Percentiles rank a stretch among this genome's conserved stretches.
These are phyloP conservation scores for Elsinoe necatrix DNA, from an alignment of 2,329 filamentous ascomycete species.

Conservation along the genomic window DNA sequence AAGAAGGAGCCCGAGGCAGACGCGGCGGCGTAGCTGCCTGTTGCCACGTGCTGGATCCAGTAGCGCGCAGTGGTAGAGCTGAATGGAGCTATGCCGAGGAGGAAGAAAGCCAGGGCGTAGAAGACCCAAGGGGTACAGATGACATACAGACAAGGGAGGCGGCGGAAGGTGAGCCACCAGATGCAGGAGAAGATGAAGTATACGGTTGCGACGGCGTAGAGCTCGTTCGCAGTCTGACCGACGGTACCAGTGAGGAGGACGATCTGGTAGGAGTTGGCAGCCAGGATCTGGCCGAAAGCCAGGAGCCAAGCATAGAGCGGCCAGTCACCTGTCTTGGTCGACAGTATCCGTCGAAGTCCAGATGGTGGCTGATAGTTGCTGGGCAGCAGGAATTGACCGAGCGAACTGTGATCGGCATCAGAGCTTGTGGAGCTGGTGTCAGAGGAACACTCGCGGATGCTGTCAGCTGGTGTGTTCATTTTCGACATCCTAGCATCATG, in stretches of 20 bases:
- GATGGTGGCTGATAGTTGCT: constrained; percentile 49
- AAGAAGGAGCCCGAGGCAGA: constrained; percentile 56
- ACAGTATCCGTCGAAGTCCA: constrained; percentile 48
- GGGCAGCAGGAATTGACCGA: constrained; percentile 49
- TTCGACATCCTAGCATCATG: constrained; percentile 51
- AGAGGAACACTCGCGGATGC: constrained; percentile 29
- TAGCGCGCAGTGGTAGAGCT: constrained; percentile 35
- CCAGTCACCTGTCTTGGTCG: constrained; percentile 54
- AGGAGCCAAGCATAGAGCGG: constrained; percentile 55
- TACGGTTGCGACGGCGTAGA: constrained; percentile 53
- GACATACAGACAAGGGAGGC: constrained; percentile 47
- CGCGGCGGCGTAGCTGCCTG: constrained; percentile 53
- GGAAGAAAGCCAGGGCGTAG: constrained; percentile 54
- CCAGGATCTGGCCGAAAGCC: constrained; percentile 54
- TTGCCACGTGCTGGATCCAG: constrained; percentile 54
- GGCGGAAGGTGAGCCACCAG: constrained; percentile 57
- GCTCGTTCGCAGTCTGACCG: constrained; percentile 49
- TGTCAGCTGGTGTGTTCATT: constrained; percentile 29
- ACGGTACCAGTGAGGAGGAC: constrained; percentile 57
- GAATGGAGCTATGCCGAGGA: constrained; percentile 56
- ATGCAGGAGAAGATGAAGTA: constrained; percentile 50
- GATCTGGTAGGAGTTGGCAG: constrained; percentile 60
- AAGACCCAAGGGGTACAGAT: constrained; percentile 55
- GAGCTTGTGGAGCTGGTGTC: constrained; percentile 36
- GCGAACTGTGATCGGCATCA: constrained; percentile 31